A percentile compares a stretch with the other conserved stretches of the same genome.
These are phyloP conservation scores for Chaetomiaceae sp. DNA, from an alignment of 2,329 filamentous ascomycete genomes.

Conservation along the genomic window DNA sequence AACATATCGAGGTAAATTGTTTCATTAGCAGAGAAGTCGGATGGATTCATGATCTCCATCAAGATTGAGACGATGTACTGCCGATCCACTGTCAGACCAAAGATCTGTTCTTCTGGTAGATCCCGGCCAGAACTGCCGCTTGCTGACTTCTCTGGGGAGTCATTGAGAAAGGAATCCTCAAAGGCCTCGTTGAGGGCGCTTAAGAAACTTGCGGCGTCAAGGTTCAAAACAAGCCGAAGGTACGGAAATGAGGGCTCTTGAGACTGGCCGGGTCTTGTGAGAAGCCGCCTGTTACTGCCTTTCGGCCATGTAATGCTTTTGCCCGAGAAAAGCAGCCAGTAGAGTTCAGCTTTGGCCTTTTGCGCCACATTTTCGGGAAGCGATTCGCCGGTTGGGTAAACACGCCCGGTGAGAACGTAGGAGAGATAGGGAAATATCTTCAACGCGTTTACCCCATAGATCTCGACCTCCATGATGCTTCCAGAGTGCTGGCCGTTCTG, in stretches of 20 bases:
- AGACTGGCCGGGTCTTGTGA: slow-evolving; percentile 52
- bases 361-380: slow-evolving; percentile 69
- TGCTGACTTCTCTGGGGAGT: slow-evolving; percentile 59
- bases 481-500: slow-evolving; percentile 50
- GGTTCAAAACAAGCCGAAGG: slow-evolving; percentile 76
- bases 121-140: slow-evolving; percentile 50
- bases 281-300: slow-evolving; percentile 55
- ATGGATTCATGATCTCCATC: slow-evolving; percentile 79
- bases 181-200: slow-evolving; percentile 97
- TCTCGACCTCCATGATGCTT: slow-evolving; percentile 55
- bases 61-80: slow-evolving; percentile 92
- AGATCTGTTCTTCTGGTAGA: slow-evolving; percentile 61
- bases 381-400: slow-evolving; percentile 80
- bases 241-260: slow-evolving; percentile 78
- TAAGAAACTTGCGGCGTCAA: slow-evolving; percentile 87
- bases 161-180: slow-evolving; percentile 89
- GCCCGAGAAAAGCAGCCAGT: slow-evolving; percentile 90
- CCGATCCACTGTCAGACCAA: slow-evolving; percentile 71
- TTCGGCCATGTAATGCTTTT: slow-evolving; percentile 72
- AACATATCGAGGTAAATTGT: slow-evolving; percentile 99
- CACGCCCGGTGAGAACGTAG: slow-evolving; percentile 79
- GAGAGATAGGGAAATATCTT: slow-evolving; percentile 96
- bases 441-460: slow-evolving; percentile 65
- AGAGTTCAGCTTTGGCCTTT: slow-evolving; percentile 80
- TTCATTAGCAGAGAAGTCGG: slow-evolving; percentile 72